Conservation (phyloP, 805 yeast species). For the Suhomyces xylopsoci region DNA sequence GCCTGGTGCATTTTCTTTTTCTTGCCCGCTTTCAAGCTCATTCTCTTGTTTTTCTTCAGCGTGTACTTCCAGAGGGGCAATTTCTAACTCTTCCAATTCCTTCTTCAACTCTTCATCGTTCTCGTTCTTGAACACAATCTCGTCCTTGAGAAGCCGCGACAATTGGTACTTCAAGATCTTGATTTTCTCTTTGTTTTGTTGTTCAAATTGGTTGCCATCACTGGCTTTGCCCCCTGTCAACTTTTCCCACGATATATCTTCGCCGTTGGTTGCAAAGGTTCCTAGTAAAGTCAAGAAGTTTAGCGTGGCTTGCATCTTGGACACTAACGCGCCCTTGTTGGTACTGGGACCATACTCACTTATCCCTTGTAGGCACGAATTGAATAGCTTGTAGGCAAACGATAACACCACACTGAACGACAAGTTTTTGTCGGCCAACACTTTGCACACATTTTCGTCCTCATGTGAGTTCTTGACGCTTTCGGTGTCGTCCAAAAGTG, state of each 20-base stretch:
- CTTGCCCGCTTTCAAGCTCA: neutral
- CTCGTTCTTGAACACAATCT: slow-evolving; percentile 22
- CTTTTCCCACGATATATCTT: slow-evolving; percentile 31
- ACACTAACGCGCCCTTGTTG: slow-evolving; percentile 27
- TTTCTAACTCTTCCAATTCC: slow-evolving; percentile 16
- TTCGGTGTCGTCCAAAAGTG: slow-evolving; percentile 72
- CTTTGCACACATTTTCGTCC: slow-evolving; percentile 40
- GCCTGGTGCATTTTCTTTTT: neutral
- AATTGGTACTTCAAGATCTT: slow-evolving; percentile 38
- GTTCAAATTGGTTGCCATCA: slow-evolving; percentile 21
- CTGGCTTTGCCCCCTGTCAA: slow-evolving; percentile 33
- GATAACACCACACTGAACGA: slow-evolving; percentile 28
- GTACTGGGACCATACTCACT: slow-evolving; percentile 16
- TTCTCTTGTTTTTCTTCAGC: neutral
- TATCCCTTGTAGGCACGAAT: slow-evolving; percentile 28
- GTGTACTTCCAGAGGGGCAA: neutral
- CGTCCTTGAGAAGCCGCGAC: slow-evolving; percentile 37
- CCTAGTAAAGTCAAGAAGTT: slow-evolving; percentile 30
- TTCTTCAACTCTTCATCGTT: slow-evolving; percentile 23
- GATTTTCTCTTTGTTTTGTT: slow-evolving; percentile 28
- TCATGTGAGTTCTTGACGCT: slow-evolving; percentile 42
- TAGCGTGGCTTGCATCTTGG: slow-evolving; percentile 35
- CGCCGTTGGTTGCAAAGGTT: slow-evolving; percentile 21
- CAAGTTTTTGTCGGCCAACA: slow-evolving; percentile 51
- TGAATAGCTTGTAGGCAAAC: slow-evolving; percentile 36